phyloP scores from a whole-genome alignment of 2,329 filamentous ascomycete genomes.

The Colletotrichum trifolii region DNA sequence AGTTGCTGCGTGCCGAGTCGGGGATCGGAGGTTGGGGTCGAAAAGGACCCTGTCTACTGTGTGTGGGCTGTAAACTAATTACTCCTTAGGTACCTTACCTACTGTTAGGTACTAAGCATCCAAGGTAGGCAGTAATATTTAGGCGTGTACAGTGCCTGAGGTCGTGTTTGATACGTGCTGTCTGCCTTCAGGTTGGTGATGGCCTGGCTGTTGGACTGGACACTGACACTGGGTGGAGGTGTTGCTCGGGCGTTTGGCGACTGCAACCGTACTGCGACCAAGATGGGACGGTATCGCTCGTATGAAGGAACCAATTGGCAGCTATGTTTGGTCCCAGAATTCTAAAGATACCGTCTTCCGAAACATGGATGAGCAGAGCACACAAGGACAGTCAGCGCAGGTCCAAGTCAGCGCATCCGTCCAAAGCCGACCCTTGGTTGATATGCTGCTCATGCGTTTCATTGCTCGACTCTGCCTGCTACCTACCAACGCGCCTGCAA shows the following conservation, averaged over 20 bases:
- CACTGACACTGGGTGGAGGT: background rate
- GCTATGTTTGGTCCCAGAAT: conserved; percentile 27
- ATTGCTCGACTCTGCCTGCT: no score
- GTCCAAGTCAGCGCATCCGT: background rate
- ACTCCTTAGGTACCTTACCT: no score
- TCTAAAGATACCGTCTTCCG: conserved; percentile 32
- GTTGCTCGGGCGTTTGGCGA: conserved; percentile 15
- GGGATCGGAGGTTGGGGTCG: conserved; percentile 35
- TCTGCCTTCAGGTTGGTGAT: no score
- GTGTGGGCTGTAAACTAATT: background rate
- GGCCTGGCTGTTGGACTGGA: conserved; percentile 5
- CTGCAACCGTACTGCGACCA: background rate
- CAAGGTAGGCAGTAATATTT: background rate
- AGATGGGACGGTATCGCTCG: conserved; percentile 7
- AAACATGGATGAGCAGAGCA: conserved; percentile 22
- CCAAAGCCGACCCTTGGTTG: background rate
- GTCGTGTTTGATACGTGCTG: background rate
- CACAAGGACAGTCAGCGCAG: no score
- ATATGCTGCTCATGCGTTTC: background rate
- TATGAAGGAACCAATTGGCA: conserved; percentile 20
- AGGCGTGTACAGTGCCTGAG: no score
- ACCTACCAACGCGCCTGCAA: no score
- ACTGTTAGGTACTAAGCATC: no score
- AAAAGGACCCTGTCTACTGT: conserved; percentile 14
- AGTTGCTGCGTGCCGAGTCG: conserved; percentile 30